A percentile compares a stretch with the other conserved stretches of the same genome.
Evolutionary conservation across 768 basidiomycete species (phyloP).

Genomic region (Leccinum uliginosum): DNA sequence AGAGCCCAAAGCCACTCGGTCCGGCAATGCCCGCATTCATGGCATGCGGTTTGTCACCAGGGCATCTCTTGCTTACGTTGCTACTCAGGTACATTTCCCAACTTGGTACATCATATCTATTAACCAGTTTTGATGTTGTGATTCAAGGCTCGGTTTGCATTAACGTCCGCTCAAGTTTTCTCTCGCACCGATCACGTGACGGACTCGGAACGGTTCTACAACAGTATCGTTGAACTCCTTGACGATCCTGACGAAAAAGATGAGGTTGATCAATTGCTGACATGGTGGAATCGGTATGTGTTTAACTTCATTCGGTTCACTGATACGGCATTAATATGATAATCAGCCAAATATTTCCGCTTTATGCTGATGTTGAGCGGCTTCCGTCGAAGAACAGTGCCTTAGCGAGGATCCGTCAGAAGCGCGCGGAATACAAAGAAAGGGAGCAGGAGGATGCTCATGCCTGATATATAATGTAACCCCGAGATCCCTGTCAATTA

Average conservation of each 20-base stretch:
- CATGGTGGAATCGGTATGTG: background rate
- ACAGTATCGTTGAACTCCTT: background rate
- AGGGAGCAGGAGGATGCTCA: too few relatives aligned
- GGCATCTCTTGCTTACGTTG: background rate
- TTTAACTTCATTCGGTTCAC: background rate
- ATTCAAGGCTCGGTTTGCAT: background rate
- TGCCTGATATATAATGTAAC: too few relatives aligned
- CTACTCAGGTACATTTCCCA: background rate
- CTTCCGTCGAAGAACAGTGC: background rate
- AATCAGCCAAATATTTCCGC: background rate
- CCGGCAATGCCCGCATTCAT: background rate
- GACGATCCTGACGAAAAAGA: background rate
- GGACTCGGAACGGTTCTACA: background rate
- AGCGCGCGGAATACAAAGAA: background rate
- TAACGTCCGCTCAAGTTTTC: background rate
- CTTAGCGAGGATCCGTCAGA: background rate
- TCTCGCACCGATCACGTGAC: too few relatives aligned
- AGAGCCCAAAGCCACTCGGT: background rate
- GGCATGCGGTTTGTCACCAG: background rate
- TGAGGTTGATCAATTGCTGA: background rate
- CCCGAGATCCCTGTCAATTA: too few relatives aligned
- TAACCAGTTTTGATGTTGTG: background rate
- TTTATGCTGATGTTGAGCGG: background rate
- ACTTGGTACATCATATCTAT: background rate
- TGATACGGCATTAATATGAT: background rate